Conservation (phyloP, 768 basidiomycete genomes). For the Pleurotus tuoliensis region DNA sequence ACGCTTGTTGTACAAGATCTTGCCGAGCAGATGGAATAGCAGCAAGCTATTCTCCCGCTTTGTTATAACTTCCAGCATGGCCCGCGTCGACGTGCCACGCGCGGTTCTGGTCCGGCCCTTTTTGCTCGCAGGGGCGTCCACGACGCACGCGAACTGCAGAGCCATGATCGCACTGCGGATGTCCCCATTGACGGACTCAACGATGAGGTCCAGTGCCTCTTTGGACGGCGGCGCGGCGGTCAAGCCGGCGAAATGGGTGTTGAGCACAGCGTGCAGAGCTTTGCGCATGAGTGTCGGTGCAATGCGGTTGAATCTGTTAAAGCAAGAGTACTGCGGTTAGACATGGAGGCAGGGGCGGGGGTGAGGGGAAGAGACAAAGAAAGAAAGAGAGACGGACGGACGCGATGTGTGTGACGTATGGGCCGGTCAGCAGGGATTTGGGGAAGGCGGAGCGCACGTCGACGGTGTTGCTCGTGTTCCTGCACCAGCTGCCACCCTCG, state of each 20-base stretch:
- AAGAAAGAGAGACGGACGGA: conserved; percentile 32
- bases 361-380: background rate
- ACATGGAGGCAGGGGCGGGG: background rate
- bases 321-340: background rate
- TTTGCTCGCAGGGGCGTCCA: conserved; percentile 25
- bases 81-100: conserved; percentile 17
- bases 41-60: conserved; percentile 81
- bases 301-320: conserved; percentile 82
- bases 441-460: conserved; percentile 73
- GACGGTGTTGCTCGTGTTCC: conserved; percentile 39
- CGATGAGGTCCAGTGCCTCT: conserved; percentile 69
- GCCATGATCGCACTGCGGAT: conserved; percentile 93
- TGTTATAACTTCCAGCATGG: conserved; percentile 70
- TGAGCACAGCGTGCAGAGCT: conserved; percentile 63
- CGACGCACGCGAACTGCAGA: conserved; percentile 77
- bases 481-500: conserved; percentile 37
- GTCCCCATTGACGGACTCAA: conserved; percentile 83
- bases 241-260: conserved; percentile 37
- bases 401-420: conserved; percentile 79
- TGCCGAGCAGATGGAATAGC: conserved; percentile 91
- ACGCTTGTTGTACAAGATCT: conserved; percentile 96
- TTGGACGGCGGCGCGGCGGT: conserved; percentile 43
- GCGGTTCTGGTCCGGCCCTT: conserved; percentile 26
- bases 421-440: conserved; percentile 60
- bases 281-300: conserved; percentile 81